Base-by-base conservation (phyloP, 352 stramenopile species). In the Globisporangium barbulae region DNA sequence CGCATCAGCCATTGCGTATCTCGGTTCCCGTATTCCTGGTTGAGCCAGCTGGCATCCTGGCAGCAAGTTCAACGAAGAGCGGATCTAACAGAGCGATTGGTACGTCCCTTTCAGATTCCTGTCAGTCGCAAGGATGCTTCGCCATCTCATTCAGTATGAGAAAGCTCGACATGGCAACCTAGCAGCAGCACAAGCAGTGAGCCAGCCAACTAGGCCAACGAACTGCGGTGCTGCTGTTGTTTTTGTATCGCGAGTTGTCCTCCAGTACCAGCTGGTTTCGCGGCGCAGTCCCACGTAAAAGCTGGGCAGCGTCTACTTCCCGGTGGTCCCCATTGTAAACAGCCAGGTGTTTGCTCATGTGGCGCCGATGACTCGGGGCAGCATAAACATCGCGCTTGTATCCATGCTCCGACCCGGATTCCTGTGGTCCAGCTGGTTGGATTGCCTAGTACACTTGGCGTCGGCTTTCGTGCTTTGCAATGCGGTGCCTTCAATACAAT, bases 361-460 rank as follows among this genome's bases (percentile, higher is more conserved):
- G n/a, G 30, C 22, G 3, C 9, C 52, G 52, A 45, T 58, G 52
- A 58, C 9, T 19, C 21, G 22, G 2, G 47, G n/a, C 21, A 53
- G 10, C 21, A 53, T 53, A 53, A 53, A 53, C 21, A 53, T 19
- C 12, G 21, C 12, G 47, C 13, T 21, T 30, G 10, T 33, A 41
- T 33, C 19, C 2, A 17, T 10, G 17, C 41, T 22, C 12, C 15
- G 7, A 19, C 3, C 19, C 28, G 17, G 19, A 5, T 53, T 53
- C 47, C 47, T 31, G 21, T 53, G 21, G 47, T 53, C 47, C 47
- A 53, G 47, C 47, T 53, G 47, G 47, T 53, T 53, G 47, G 47
- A 21, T 53, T 53, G 47, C 5, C 47, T 53, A 17, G 39, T n/a
- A n/a, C 35, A 41, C 35, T 41, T 8, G 35, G 33, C 33, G 33